Evolutionary conservation across 371 early-diverging fungal species (phyloP), one percentile per base, ranked within the genome.

Genomic region (Choanephora cucurbitarum): DNA sequence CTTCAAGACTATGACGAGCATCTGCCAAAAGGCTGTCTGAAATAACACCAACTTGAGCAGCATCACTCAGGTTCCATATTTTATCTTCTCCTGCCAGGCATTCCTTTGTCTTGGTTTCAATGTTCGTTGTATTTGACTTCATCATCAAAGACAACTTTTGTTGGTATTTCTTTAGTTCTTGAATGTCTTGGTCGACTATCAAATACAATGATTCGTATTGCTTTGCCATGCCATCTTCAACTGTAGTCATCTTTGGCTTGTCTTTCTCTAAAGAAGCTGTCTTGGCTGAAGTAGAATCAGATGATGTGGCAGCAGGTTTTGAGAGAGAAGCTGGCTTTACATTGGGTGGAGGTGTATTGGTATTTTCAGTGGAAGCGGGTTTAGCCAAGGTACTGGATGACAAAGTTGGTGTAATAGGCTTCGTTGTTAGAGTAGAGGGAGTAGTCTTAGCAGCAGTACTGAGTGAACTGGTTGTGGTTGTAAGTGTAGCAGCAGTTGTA

Each of bases 1-100:
- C 40, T 23, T 53, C 41, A 4, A 49, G 28, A 13, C 45, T 37
- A 7, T 31, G 41, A 42, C 44, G 44, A 34, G 47, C 52, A 34
- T 57, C 49, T 15, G 11, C n/a, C n/a, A 23, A 32, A 3, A 66
- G 47, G 1, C 24, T 34, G 23, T 57, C 40, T 17, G 54, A 32
- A 10, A 72, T 22, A 8, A 21, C 41, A 3, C 43, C 52, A 8
- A 68, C 37, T 14, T 45, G 44, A 5, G 21, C 21, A 3, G 45
- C 42, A 44, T 72, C 69, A 7, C 15, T 55, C 11, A 66, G 32
- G 9, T 47, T 48, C 66, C 66, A 70, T 10, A 19, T 21, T 1
- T 34, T 17, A n/a, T 42, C 37, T 14, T 28, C 32, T 2, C 33
- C 46, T n/a, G 28, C 32, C 10, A 57, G 44, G 33, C 24, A 44